Base-by-base conservation (phyloP, 140 eudicot species). In the Erigeron philadelphicus region DNA sequence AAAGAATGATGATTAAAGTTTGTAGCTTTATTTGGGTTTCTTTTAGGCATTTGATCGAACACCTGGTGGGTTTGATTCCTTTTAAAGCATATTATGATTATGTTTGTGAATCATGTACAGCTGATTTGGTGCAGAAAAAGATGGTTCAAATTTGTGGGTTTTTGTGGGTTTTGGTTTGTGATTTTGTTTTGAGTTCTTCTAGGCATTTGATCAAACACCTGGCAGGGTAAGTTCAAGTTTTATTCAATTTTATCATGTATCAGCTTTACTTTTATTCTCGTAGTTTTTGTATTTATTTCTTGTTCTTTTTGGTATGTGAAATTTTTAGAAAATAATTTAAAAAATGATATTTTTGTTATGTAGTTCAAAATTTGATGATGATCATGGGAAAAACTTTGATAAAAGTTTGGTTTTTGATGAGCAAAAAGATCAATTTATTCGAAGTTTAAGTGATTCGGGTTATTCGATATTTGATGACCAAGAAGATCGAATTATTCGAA, bases 331-430 rank as follows among this genome's bases (percentile, higher is more conserved):
- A 31, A 31, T 31, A 31, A 0, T 31, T 21, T 21, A 21, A 31
- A 2, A 31, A 31, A 31, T 31, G 38, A 4, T 31, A 61, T 78
- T 42, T 46, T 44, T 6, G 66, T 75, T 61, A 77, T 43, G 72
- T 69, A 90, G 97, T 73, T 74, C 81, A 45, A 68, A 58, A 8
- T 43, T 60, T 47, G 79, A 67, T 71, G 61, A 47, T 73, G 46
- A 49, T 67, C 68, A 63, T 41, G 80, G 55, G 76, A 67, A 68
- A 67, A 66, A 42, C 70, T 66, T 78, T 54, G 55, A 74, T 71
- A 67, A 70, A 61, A 18, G 43, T 45, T 66, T 10, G 40, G 66
- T 44, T 72, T 82, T 23, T 18, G 41, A 35, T 67, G 83, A 73
- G 58, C 58, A 67, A 35, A 89, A 77, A 74, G 79, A 81, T 42